Conservation (phyloP, 2,329 filamentous ascomycete species). For the Pseudocercospora fuligena region DNA sequence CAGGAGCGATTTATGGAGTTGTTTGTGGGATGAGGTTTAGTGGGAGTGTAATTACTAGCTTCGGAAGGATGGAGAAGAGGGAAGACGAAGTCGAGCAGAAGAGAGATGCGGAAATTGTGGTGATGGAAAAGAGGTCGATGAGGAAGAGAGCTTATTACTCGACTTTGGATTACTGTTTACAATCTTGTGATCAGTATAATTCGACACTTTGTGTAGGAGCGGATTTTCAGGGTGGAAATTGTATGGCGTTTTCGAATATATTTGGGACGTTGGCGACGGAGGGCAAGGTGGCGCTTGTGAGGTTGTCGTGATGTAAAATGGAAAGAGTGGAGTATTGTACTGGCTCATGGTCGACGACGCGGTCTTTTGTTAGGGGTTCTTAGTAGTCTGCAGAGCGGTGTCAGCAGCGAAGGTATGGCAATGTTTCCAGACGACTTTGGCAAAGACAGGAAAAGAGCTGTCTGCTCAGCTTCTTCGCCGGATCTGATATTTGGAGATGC, state of each 20-base stretch:
- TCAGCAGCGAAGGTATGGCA: too few relatives aligned
- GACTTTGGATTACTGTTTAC: conserved; percentile 15
- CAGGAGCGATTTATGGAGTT: conserved; percentile 10
- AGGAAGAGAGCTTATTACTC: background rate
- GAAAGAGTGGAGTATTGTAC: background rate
- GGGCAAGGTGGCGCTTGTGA: conserved; percentile 13
- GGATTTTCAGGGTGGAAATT: conserved; percentile 1
- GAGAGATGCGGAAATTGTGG: background rate
- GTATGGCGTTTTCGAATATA: conserved; percentile 3
- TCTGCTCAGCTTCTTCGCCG: too few relatives aligned
- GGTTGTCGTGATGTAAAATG: background rate
- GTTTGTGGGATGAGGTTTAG: conserved; percentile 10
- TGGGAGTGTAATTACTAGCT: conserved; percentile 9
- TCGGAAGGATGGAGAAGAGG: conserved; percentile 3
- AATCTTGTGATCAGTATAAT: conserved; percentile 15
- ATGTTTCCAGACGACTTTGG: too few relatives aligned
- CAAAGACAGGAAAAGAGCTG: too few relatives aligned
- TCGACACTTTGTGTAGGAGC: background rate
- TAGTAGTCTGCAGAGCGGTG: too few relatives aligned
- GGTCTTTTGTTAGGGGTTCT: too few relatives aligned
- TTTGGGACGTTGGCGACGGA: conserved; percentile 6
- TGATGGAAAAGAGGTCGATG: background rate
- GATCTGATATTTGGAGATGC: too few relatives aligned
- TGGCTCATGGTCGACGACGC: too few relatives aligned
- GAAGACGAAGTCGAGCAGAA: background rate